phyloP scores from a whole-genome alignment of 495 filamentous ascomycete species.

The Xylaria castorea region DNA sequence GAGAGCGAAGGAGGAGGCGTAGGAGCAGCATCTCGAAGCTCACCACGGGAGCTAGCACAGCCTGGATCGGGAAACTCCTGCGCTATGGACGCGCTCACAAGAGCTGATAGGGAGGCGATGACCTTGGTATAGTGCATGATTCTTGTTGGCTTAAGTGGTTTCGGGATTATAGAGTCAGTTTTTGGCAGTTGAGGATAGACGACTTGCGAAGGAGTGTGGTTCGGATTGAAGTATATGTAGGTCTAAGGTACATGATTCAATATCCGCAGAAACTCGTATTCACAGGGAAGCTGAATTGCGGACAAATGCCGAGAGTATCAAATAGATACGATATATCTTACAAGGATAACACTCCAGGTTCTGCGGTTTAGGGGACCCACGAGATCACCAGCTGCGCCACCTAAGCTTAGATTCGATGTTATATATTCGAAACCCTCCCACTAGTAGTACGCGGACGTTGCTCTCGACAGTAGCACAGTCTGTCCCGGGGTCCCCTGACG shows the following conservation, averaged over 20 bases:
- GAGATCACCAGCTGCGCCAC: background rate
- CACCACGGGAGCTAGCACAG: background rate
- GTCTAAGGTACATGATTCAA: background rate
- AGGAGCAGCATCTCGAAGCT: background rate
- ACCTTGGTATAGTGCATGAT: background rate
- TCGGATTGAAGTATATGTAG: background rate
- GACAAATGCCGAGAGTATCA: background rate
- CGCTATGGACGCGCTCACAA: background rate
- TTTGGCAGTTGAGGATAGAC: background rate
- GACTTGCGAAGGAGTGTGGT: background rate
- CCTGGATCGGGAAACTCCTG: background rate
- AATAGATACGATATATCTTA: background rate
- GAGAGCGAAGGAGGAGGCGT: background rate
- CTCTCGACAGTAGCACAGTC: background rate
- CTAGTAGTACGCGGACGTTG: background rate
- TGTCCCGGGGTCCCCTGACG: background rate
- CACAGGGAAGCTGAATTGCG: background rate
- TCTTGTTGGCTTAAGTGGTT: background rate
- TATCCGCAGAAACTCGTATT: background rate
- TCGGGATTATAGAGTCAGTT: background rate
- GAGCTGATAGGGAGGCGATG: background rate
- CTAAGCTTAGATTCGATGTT: background rate
- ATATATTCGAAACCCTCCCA: background rate
- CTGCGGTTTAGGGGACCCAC: background rate
- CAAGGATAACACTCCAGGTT: background rate